Evolutionary conservation across 805 yeast genomes (phyloP).

Genomic region (Ogataea trehaloabstinens): DNA sequence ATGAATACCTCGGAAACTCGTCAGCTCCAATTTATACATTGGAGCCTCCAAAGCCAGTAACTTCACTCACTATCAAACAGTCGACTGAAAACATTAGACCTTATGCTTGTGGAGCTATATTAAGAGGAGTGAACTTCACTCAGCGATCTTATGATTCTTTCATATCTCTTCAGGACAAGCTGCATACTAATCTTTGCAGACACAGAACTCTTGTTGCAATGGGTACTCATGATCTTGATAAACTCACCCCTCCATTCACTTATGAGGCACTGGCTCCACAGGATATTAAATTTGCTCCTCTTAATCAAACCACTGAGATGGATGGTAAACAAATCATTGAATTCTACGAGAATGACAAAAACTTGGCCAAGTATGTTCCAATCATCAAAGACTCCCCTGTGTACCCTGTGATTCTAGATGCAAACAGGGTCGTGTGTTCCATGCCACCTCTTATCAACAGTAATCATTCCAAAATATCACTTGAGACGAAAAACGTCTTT

Average conservation of each 20-base stretch:
- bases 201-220: constrained; percentile 96
- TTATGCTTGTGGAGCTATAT: constrained; percentile 91
- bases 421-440: constrained; percentile 75
- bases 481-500: constrained; percentile 83
- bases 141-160: constrained; percentile 89
- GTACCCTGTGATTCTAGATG: constrained; percentile 85
- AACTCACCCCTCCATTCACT: constrained; percentile 70
- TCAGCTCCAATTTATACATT: constrained; percentile 66
- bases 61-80: constrained; percentile 67
- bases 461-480: constrained; percentile 80
- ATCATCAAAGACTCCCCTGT: constrained; percentile 86
- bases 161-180: constrained; percentile 92
- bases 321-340: constrained; percentile 80
- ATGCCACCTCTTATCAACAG: constrained; percentile 97
- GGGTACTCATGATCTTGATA: constrained; percentile 95
- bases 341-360: constrained; percentile 86
- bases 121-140: constrained; percentile 79
- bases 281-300: constrained; percentile 71
- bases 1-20: constrained; percentile 76
- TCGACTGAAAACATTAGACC: constrained; percentile 80
- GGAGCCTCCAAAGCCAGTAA: constrained; percentile 57
- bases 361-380: constrained; percentile 83
- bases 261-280: constrained; percentile 82
- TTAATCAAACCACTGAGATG: constrained; percentile 67
- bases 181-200: constrained; percentile 94